Evolutionary conservation across 2,329 filamentous ascomycete genomes (phyloP), one percentile per base, ranked within the genome.

Genomic region (Tothia fuscella): DNA sequence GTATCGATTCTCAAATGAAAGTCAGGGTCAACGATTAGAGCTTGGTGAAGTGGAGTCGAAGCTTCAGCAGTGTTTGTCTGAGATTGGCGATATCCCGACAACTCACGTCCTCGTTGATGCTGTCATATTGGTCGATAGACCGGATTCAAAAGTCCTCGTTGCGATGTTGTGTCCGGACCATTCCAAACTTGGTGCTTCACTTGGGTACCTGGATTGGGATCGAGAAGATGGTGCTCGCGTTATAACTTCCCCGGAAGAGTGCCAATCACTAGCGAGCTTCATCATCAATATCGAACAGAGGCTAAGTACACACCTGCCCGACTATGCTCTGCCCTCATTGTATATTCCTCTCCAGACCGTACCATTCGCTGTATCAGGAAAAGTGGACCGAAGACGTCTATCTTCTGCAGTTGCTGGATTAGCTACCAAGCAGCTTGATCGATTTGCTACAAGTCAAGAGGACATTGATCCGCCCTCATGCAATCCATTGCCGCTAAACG

Each of bases 1-100:
- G 89, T 10, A 81, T 81, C 5, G 89, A 95, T 54, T 86, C 93
- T 42, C 88, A 95, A 59, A 80, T 94, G 47, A 95, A 95, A 56
- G 70, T 95, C 3, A 77, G 89, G 88, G 88, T 0, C 88, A 95
- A 56, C 72, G 88, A 12, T 70, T 95, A 1, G 89, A 95, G 53
- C 81, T 93, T 46, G 83, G 81, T 1, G 88, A 95, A 62, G 93
- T 95, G 57, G 91, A 93, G 50, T 78, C 88, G 37, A 75, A 82
- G 7, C 85, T 94, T 50, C 78, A 29, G n/a, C 9, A 29, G 26
- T 9, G 9, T n/a, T 9, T n/a, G 9, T n/a, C 26, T 9, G n/a
- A 29, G 9, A n/a, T 29, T 9, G 78, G 88, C 37, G 75, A 82
- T 7, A 85, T 94, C n/a, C n/a, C n/a, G n/a, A n/a, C n/a, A n/a